Evolutionary conservation across 2,329 filamentous ascomycete genomes (phyloP).

Genomic region (Claviceps sp.): DNA sequence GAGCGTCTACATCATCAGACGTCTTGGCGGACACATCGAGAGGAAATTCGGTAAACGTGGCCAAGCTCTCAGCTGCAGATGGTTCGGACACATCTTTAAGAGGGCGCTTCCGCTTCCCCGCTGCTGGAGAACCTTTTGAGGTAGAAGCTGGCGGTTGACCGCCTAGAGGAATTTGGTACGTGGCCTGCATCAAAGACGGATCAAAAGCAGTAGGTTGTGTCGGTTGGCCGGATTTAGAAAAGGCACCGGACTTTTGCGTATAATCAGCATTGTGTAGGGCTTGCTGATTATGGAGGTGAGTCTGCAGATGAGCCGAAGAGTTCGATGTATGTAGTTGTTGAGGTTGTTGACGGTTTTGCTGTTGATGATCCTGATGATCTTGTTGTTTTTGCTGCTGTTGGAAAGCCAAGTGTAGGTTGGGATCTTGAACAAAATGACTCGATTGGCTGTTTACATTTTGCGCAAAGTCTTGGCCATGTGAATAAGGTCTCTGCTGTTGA

Average conservation of each 20-base stretch:
- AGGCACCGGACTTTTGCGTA: background rate
- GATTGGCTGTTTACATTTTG: conserved; percentile 4
- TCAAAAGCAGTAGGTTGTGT: conserved; percentile 7
- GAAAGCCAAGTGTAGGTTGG: conserved; percentile 3
- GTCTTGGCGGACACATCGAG: conserved; percentile 17
- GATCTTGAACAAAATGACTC: conserved; percentile 4
- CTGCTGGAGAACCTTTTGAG: conserved; percentile 15
- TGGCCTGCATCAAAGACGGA: background rate
- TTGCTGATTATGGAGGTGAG: conserved; percentile 16
- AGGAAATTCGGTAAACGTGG: conserved; percentile 15
- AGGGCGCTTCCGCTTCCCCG: conserved; percentile 26
- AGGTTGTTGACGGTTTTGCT: conserved; percentile 4
- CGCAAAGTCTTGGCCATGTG: conserved; percentile 4
- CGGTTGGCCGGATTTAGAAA: conserved; percentile 5
- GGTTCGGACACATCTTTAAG: conserved; percentile 10
- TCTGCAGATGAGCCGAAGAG: conserved; percentile 9
- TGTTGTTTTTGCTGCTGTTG: conserved; percentile 12
- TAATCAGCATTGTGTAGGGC: conserved; percentile 9
- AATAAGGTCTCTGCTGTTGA: conserved; percentile 2
- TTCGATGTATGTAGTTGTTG: conserved; percentile 5
- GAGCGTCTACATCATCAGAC: conserved; percentile 21
- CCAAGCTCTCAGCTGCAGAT: conserved; percentile 5
- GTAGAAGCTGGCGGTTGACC: background rate
- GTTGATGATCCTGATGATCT: conserved; percentile 7
- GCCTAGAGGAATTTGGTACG: background rate